Evolutionary conservation across 345 rosid genomes (phyloP), one percentile per base, ranked within the genome.

Genomic region (Gossypium sturtianum): DNA sequence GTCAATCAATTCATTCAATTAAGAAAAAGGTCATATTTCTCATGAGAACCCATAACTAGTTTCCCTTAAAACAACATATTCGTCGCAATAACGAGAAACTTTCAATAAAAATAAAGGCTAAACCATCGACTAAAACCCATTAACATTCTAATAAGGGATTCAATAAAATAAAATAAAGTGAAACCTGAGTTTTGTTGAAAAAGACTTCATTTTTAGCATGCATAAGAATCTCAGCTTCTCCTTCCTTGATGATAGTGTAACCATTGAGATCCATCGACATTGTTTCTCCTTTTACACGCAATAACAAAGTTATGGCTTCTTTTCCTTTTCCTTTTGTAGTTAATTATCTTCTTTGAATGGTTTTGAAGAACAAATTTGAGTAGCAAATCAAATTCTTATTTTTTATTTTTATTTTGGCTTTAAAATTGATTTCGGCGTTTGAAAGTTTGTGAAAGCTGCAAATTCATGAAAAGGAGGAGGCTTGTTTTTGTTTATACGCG

Each of bases 161-260:
- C 23, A 59, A 74, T n/a, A n/a, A 48, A 57, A 60, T 58, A 22
- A 47, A 17, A 27, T 11, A 19, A 29, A 70, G 80, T 54, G 73
- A 73, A 48, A 93, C 92, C 97, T 91, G 95, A 75, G 99, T 89
- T 75, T 91, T 95, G 83, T 95, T 95, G 84, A 85, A 95, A 78
- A 95, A 95, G 44, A 95, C 99, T 88, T 93, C 87, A 38, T 95
- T 95, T 76, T 90, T 93, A 53, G 88, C 84, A 80, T 90, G 98
- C 90, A 95, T 87, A 23, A 95, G 96, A 84, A 95, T 88, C 92
- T 95, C 96, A 54, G 98, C 99, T 78, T 92, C 97, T 51, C 99
- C 99, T 87, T 94, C 99, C 79, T 88, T 94, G 77, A 89, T 79
- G 76, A 94, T 84, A 7, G 90, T 90, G 73, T 78, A 91, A 75